Evolutionary conservation across 1,284 basidiomycete species (phyloP).

Genomic region (Anthracocystis walkeri): DNA sequence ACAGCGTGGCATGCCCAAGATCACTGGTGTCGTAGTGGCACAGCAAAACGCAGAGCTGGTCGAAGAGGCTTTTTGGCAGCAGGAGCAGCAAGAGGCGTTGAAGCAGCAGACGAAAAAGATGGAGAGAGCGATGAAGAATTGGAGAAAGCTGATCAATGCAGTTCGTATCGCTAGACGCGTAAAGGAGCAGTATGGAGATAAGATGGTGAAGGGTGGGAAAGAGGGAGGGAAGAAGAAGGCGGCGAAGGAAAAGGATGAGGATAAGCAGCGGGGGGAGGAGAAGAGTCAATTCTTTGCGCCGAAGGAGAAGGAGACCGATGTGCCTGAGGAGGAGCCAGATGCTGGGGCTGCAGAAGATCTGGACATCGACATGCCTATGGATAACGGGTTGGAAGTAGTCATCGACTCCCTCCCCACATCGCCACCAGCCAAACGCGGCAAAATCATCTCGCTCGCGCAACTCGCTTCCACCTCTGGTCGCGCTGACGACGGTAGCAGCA

Average conservation of each 20-base stretch:
- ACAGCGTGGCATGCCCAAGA: constrained; percentile 83
- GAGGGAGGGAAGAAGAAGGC: constrained; percentile 6
- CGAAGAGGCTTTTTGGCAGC: constrained; percentile 88
- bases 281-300: constrained; percentile 34
- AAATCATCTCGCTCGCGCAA: constrained; percentile 50
- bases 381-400: neutral
- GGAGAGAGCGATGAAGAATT: constrained; percentile 86
- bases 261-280: constrained; percentile 17
- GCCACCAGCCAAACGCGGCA: constrained; percentile 35
- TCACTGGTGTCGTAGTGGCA: constrained; percentile 89
- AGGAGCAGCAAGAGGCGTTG: constrained; percentile 81
- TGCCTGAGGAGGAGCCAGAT: neutral
- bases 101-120: constrained; percentile 78
- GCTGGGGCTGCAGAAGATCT: constrained; percentile 11
- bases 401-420: constrained; percentile 6
- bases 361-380: constrained; percentile 7
- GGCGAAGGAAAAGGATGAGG: constrained; percentile 1
- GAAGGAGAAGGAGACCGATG: neutral
- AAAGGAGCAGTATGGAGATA: constrained; percentile 78
- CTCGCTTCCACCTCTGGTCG: constrained; percentile 26
- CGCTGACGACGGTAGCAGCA: constrained; percentile 6
- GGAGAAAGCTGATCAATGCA: constrained; percentile 87
- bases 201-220: constrained; percentile 17
- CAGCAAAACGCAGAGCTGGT: constrained; percentile 80
- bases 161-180: constrained; percentile 85